phyloP scores from a whole-genome alignment of 2,329 filamentous ascomycete genomes.

The Aspergillus intermedius region DNA sequence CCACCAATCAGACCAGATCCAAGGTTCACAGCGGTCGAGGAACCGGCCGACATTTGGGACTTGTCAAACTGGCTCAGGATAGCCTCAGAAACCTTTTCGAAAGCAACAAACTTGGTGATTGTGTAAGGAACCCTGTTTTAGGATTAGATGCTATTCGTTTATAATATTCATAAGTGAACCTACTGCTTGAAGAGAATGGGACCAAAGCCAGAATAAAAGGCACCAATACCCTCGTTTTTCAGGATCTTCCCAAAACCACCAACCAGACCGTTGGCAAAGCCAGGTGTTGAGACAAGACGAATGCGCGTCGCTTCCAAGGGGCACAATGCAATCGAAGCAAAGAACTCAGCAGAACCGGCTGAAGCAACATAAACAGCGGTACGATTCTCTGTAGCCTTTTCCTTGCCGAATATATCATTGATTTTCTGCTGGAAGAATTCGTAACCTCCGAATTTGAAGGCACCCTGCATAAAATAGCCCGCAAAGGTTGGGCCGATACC shows the following conservation, averaged over 20 bases:
- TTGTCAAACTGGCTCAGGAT: conserved; percentile 64
- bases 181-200: conserved; percentile 71
- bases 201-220: conserved; percentile 81
- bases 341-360: conserved; percentile 52
- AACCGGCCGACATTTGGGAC: conserved; percentile 55
- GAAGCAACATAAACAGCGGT: conserved; percentile 67
- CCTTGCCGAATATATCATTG: conserved; percentile 68
- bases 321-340: conserved; percentile 61
- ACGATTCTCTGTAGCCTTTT: conserved; percentile 66
- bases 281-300: conserved; percentile 76
- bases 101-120: conserved; percentile 85
- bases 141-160: too few relatives aligned
- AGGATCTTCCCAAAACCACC: conserved; percentile 72
- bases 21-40: conserved; percentile 70
- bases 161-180: too few relatives aligned
- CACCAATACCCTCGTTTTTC: conserved; percentile 68
- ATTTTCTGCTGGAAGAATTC: conserved; percentile 86
- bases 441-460: conserved; percentile 83
- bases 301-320: conserved; percentile 84
- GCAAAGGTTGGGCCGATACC: conserved; percentile 73
- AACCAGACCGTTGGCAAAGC: conserved; percentile 69
- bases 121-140: conserved; percentile 79
- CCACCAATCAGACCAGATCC: conserved; percentile 72
- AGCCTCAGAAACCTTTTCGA: conserved; percentile 71
- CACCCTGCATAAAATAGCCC: conserved; percentile 82